phyloP scores from a whole-genome alignment of 1,284 basidiomycete species.

The Leccinum angustisporum region DNA sequence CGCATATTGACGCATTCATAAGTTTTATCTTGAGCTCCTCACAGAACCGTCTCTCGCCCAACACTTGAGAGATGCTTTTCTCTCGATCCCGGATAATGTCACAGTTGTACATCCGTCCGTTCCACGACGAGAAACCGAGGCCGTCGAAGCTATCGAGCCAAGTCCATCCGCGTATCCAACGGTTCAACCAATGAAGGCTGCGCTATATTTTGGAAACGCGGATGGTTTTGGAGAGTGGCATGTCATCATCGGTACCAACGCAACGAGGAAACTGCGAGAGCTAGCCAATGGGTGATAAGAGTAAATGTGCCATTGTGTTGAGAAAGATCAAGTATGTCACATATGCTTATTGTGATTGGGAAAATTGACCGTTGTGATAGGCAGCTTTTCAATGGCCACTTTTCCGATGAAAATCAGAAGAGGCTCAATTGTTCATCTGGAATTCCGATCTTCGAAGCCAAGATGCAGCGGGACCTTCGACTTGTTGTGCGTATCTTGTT shows the following conservation, averaged over 20 bases:
- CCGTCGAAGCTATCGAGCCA: slow-evolving; percentile 1
- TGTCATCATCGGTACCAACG: slow-evolving; percentile 48
- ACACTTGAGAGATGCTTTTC: slow-evolving; percentile 16
- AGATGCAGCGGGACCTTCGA: slow-evolving; percentile 60
- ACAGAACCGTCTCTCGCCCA: slow-evolving; percentile 17
- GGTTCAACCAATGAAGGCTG: slow-evolving; percentile 50
- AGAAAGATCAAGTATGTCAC: slow-evolving; percentile 58
- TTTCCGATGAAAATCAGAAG: slow-evolving; percentile 69
- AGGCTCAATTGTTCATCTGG: slow-evolving; percentile 48
- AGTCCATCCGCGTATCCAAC: slow-evolving; percentile 39
- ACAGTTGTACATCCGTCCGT: not conserved
- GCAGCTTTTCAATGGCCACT: slow-evolving; percentile 64
- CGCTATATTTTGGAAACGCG: slow-evolving; percentile 51
- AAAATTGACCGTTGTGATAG: slow-evolving; percentile 34
- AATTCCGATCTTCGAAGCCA: slow-evolving; percentile 66
- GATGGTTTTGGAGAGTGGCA: slow-evolving; percentile 55
- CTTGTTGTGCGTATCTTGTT: slow-evolving; percentile 48
- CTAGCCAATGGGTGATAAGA: slow-evolving; percentile 40
- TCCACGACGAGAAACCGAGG: not conserved
- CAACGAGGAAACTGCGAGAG: slow-evolving; percentile 44
- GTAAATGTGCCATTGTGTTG: slow-evolving; percentile 46
- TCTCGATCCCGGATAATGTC: not conserved
- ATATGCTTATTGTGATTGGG: not conserved
- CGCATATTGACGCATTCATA: not conserved
- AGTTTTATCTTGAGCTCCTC: slow-evolving; percentile 30